A percentile compares a stretch with the other conserved stretches of the same genome.
Evolutionary conservation across 345 rosid genomes (phyloP).

Genomic region (Aquilaria sinensis): DNA sequence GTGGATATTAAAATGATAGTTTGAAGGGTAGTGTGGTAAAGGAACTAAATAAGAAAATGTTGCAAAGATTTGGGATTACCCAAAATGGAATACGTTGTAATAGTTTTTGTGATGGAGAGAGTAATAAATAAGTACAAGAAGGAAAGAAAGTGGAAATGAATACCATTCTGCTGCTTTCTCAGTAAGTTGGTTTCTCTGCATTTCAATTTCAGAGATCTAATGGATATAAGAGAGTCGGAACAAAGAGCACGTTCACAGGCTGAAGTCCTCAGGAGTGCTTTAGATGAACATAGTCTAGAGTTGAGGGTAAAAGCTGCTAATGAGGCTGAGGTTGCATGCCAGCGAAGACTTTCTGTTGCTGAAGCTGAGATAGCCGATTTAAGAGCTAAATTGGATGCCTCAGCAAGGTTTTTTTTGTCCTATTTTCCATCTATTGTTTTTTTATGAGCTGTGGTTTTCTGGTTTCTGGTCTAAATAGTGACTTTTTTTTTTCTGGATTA

Average conservation of each 20-base stretch:
- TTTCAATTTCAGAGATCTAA: conserved; percentile 47
- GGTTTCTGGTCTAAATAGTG: no score
- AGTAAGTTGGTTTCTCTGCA: background rate
- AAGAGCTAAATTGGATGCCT: conserved; percentile 64
- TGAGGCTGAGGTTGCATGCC: conserved; percentile 90
- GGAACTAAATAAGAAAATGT: no score
- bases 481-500: no score
- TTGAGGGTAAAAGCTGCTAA: conserved; percentile 95
- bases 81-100: no score
- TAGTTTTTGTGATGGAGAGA: no score
- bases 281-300: conserved; percentile 87
- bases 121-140: no score
- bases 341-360: conserved; percentile 73
- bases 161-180: background rate
- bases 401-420: conserved; percentile 53
- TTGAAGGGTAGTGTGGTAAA: no score
- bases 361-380: conserved; percentile 83
- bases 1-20: no score
- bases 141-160: no score
- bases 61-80: no score
- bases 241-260: conserved; percentile 70
- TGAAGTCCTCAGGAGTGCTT: conserved; percentile 53
- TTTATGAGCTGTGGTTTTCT: background rate
- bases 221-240: conserved; percentile 80
- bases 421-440: conserved; percentile 1